Base-by-base conservation (phyloP, 495 filamentous ascomycete species). In the Hyaloscypha finlandica region DNA sequence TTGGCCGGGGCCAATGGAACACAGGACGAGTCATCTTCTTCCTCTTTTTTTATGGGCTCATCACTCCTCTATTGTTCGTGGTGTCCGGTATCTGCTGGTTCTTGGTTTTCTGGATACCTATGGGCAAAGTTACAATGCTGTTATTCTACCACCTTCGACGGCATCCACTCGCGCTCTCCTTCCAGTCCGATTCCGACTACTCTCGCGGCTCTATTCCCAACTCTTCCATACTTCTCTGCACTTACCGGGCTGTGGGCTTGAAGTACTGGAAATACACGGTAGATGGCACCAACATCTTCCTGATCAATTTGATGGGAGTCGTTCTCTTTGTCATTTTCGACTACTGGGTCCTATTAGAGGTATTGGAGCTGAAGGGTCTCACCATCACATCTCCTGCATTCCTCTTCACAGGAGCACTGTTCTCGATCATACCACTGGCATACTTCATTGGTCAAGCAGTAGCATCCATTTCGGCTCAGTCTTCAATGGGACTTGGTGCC, bases 221-320 rank as follows among this genome's bases (percentile, higher is more conserved):
- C 48, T 90, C 92, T 42, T 95, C 92, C 29, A 94, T 99, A 61
- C 80, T 99, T 53, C 81, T 99, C 12, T 99, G 95, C 83, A 98
- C 96, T 14, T 98, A 99, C 77, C 92, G 96, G 67, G 95, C 94
- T 33, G 94, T 94, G 16, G 95, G 95, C 25, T 78, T 88, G 56
- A 93, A 94, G 77, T 99, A 99, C 79, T 99, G 96, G 93, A 99
- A 98, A 76, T 99, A 99, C 77, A 99, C 95, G 16, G 84, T 99
- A 66, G 95, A 97, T 71, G 95, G 95, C 61, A 98, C 96, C 55
- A 99, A 99, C 78, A 94, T 99, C 73, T 97, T 98, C 79, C 87
- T 99, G 72, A 96, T 99, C 80, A 99, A 99, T 74, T 84, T 99
- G 54, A 90, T 97, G 77, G 88, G 85, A 25, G 84, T 99, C 37